A percentile compares a stretch with the other conserved stretches of the same genome.
phyloP scores from a whole-genome alignment of 1,139 yeast genomes.

The Sporopachydermia cereana region DNA sequence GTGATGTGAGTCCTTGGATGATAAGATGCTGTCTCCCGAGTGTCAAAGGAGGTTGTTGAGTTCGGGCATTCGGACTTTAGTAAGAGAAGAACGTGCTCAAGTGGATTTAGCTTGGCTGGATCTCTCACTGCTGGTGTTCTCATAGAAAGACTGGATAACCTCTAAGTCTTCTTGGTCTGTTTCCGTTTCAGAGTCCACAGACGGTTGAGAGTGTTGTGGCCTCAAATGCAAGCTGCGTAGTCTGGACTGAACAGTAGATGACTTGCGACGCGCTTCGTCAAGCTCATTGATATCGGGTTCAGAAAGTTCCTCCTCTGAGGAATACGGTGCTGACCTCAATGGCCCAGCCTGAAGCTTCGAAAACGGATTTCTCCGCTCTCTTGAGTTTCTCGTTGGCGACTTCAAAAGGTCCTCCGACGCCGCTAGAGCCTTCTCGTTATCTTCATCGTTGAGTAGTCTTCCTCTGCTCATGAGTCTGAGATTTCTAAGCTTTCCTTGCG shows the following conservation, averaged over 20 bases:
- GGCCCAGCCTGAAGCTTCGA: not conserved
- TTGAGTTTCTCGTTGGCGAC: not conserved
- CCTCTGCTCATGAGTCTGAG: not conserved
- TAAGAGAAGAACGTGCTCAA: too few relatives aligned
- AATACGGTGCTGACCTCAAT: not conserved
- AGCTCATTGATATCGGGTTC: not conserved
- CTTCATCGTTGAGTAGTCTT: not conserved
- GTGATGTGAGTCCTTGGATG: too few relatives aligned
- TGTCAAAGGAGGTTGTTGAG: too few relatives aligned
- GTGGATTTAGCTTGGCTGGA: too few relatives aligned
- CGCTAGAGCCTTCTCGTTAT: not conserved
- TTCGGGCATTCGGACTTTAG: too few relatives aligned
- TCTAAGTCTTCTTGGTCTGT: slow-evolving; percentile 2
- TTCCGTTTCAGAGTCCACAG: not conserved
- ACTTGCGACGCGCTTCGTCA: not conserved
- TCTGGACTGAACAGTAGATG: not conserved
- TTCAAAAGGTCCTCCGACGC: not conserved
- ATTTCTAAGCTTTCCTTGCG: not conserved
- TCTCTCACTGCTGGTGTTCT: not conserved
- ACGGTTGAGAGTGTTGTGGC: not conserved
- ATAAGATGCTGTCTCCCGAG: too few relatives aligned
- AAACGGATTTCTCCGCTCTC: not conserved
- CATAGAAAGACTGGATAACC: not conserved
- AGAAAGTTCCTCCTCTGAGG: not conserved
- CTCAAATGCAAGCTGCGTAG: not conserved